Percentiles rank a stretch among this genome's conserved stretches.
Conservation (phyloP, 2,329 filamentous ascomycete species). For the Whalleya microplaca region DNA sequence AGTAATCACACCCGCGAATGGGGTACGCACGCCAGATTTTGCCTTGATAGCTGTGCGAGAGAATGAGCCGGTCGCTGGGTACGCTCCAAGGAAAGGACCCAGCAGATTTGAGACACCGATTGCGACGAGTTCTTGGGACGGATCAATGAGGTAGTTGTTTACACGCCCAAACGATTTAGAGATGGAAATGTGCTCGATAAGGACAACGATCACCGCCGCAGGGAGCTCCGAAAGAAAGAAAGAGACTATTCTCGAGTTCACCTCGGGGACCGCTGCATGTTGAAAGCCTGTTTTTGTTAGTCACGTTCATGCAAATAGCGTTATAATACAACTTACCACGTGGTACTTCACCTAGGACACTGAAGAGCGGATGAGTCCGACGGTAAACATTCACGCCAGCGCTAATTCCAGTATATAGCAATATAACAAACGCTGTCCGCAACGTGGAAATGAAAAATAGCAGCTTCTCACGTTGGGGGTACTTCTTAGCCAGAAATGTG, state of each 20-base stretch:
- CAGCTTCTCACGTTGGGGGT: conserved; percentile 67
- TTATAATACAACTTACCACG: conserved; percentile 53
- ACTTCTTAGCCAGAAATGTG: conserved; percentile 65
- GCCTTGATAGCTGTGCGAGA: conserved; percentile 91
- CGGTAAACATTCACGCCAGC: conserved; percentile 23
- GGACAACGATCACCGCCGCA: conserved; percentile 69
- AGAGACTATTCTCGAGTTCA: conserved; percentile 51
- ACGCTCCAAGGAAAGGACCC: conserved; percentile 79
- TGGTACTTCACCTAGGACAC: conserved; percentile 72
- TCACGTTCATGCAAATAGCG: background rate
- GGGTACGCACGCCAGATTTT: conserved; percentile 89
- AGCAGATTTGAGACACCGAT: conserved; percentile 77
- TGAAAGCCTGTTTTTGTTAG: conserved; percentile 60
- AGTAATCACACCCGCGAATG: conserved; percentile 84
- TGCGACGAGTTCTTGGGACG: conserved; percentile 78
- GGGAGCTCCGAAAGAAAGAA: conserved; percentile 71
- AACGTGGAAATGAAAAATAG: conserved; percentile 82
- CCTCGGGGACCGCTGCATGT: conserved; percentile 42
- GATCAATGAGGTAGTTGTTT: conserved; percentile 78
- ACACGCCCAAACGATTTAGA: conserved; percentile 80
- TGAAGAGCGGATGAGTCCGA: conserved; percentile 20
- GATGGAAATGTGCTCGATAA: conserved; percentile 83
- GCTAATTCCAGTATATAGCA: conserved; percentile 79
- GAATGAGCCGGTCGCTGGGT: conserved; percentile 88
- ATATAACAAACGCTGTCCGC: conserved; percentile 77